Evolutionary conservation across 768 basidiomycete genomes (phyloP).

Genomic region (Saitozyma podzolica): DNA sequence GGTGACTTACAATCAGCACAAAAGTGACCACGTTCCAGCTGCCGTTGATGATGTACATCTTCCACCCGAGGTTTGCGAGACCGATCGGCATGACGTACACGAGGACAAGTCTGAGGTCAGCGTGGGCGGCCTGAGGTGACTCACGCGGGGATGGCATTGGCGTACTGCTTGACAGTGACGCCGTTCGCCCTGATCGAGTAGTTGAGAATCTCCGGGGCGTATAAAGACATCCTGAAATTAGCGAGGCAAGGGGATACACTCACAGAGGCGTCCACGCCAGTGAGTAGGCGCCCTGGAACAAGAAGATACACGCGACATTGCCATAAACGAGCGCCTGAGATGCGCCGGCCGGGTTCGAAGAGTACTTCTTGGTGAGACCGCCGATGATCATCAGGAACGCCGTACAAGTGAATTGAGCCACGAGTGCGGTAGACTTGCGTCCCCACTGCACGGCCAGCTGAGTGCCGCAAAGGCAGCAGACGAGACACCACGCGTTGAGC

Average conservation of each 20-base stretch:
- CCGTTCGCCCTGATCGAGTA: constrained; percentile 80
- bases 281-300: constrained; percentile 26
- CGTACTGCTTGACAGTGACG: constrained; percentile 59
- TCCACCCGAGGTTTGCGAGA: constrained; percentile 30
- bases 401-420: constrained; percentile 5
- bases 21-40: constrained; percentile 16
- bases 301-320: constrained; percentile 20
- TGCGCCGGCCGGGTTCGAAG: constrained; percentile 9
- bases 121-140: background rate
- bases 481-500: constrained; percentile 20
- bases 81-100: constrained; percentile 43
- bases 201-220: constrained; percentile 22
- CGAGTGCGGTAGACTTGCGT: constrained; percentile 14
- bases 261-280: constrained; percentile 23
- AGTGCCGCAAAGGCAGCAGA: constrained; percentile 12
- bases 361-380: constrained; percentile 16
- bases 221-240: constrained; percentile 5
- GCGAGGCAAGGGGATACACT: background rate
- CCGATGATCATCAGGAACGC: constrained; percentile 18
- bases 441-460: constrained; percentile 9
- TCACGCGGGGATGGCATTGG: constrained; percentile 6
- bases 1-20: constrained; percentile 10
- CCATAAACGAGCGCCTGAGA: constrained; percentile 11
- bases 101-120: constrained; percentile 19
- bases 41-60: constrained; percentile 24